Conservation (phyloP, 306 rosid species). For the Leucaena leucocephala region DNA sequence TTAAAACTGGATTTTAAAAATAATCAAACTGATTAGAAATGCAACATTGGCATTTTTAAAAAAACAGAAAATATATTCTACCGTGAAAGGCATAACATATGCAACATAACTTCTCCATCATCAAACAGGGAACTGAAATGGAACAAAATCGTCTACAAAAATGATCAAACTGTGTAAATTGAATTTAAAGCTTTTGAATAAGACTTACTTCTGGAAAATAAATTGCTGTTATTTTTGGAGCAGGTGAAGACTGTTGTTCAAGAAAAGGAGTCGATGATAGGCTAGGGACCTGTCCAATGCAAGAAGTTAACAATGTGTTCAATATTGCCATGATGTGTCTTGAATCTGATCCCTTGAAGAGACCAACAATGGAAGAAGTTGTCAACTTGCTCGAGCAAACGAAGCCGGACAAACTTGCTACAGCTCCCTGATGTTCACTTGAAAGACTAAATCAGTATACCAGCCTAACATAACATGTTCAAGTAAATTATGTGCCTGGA, state of each 20-base stretch:
- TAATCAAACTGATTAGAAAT: background rate
- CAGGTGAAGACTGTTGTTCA: conserved; percentile 85
- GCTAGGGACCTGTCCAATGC: conserved; percentile 56
- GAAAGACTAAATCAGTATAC: conserved; percentile 5
- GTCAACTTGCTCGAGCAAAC: conserved; percentile 73
- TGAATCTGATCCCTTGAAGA: conserved; percentile 74
- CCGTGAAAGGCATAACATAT: background rate
- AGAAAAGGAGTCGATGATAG: conserved; percentile 68
- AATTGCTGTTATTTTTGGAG: conserved; percentile 29
- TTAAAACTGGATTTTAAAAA: background rate
- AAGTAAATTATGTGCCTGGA: background rate
- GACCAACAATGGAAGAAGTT: conserved; percentile 87
- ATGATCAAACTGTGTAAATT: background rate
- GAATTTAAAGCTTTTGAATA: conserved; percentile 3
- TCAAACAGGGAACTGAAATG: background rate
- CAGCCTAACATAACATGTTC: no score
- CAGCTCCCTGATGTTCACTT: conserved; percentile 31
- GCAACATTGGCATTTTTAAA: background rate
- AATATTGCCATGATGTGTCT: conserved; percentile 78
- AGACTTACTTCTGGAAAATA: conserved; percentile 13
- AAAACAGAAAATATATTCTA: background rate
- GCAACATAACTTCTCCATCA: background rate
- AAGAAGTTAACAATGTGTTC: conserved; percentile 68
- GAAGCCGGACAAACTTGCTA: conserved; percentile 35
- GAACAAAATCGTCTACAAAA: conserved; percentile 3